phyloP scores from a whole-genome alignment of 1,284 basidiomycete species.

The Puccinia polysora region DNA sequence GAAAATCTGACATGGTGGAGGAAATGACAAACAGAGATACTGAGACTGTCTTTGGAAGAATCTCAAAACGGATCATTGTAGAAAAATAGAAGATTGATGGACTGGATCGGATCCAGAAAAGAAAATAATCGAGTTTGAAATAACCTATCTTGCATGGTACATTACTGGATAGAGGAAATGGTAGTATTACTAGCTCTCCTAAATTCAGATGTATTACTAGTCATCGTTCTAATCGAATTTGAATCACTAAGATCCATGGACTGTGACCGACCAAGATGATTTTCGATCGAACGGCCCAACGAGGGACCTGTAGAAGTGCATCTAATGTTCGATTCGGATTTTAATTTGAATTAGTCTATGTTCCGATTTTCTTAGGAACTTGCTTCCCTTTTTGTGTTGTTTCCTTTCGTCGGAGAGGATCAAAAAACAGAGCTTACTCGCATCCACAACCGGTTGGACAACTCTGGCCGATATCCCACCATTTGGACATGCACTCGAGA shows the following conservation, averaged over 20 bases:
- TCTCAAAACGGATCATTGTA: no score
- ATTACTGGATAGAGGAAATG: not conserved
- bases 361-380: no score
- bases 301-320: not conserved
- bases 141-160: no score
- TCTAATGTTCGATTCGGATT: not conserved
- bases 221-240: constrained; percentile 7
- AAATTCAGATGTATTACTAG: not conserved
- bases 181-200: not conserved
- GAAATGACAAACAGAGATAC: no score
- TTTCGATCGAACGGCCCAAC: not conserved
- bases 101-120: no score
- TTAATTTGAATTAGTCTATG: not conserved
- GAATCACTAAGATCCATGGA: constrained; percentile 3
- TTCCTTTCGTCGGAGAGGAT: not conserved
- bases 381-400: no score
- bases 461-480: constrained; percentile 13
- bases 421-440: constrained; percentile 16
- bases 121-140: no score
- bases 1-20: no score
- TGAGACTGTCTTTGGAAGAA: no score
- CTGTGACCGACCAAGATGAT: not conserved
- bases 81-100: no score
- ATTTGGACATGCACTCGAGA: constrained; percentile 25
- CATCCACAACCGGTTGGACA: constrained; percentile 41